A percentile compares a stretch with the other conserved stretches of the same genome.
These are phyloP conservation scores for Leccinum aurantiacum DNA, from an alignment of 768 basidiomycete species.

Conservation along the genomic window DNA sequence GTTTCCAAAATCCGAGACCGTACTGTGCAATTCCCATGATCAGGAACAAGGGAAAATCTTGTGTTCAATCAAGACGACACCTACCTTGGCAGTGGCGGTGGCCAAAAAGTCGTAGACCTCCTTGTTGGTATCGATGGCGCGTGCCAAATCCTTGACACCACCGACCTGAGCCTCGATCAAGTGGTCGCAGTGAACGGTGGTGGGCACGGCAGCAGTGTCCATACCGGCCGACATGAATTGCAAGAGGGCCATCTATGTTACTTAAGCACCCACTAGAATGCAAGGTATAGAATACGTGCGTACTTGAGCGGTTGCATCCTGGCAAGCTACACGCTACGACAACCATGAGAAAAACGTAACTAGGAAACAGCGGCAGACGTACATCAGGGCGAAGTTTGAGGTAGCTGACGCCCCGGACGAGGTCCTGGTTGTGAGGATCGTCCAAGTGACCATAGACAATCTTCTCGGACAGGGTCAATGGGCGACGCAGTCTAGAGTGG, in stretches of 20 bases:
- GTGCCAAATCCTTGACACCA: conserved; percentile 89
- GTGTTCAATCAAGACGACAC: conserved; percentile 14
- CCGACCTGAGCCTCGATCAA: conserved; percentile 97
- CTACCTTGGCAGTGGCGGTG: conserved; percentile 88
- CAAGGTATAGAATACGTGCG: conserved; percentile 22
- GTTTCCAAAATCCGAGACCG: conserved; percentile 99
- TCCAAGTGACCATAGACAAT: conserved; percentile 98
- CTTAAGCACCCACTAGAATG: background rate
- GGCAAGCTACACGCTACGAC: conserved; percentile 78
- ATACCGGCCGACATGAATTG: conserved; percentile 99
- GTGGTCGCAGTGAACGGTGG: conserved; percentile 99
- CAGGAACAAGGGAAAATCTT: background rate
- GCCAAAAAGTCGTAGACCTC: conserved; percentile 99
- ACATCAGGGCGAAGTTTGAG: conserved; percentile 98
- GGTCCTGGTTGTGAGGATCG: conserved; percentile 87
- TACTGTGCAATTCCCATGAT: conserved; percentile 50
- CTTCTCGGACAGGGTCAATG: conserved; percentile 94
- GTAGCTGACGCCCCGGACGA: conserved; percentile 90
- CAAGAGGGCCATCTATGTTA: conserved; percentile 88
- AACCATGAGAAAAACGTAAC: conserved; percentile 5
- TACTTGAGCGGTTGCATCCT: conserved; percentile 89
- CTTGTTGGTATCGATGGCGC: conserved; percentile 92
- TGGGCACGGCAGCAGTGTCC: conserved; percentile 95
- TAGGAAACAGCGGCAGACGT: conserved; percentile 34
- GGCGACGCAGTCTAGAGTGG: conserved; percentile 70